Base-by-base conservation (phyloP, 208 protist species). In the Angomonas deanei region DNA sequence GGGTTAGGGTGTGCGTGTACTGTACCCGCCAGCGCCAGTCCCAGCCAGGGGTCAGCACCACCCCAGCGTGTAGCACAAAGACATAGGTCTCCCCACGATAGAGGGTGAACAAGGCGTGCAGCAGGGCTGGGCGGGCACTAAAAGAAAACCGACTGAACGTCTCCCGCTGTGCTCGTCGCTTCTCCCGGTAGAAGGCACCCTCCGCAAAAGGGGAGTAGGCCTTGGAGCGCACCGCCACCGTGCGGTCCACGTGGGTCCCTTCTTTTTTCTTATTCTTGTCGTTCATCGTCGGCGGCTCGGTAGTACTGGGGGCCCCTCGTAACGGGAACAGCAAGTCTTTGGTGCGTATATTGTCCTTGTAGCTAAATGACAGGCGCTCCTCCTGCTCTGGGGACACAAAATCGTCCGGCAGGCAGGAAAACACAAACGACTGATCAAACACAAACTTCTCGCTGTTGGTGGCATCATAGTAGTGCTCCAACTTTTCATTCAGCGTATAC, bases 61-160 rank as follows among this genome's bases (percentile, higher is more conserved):
- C 5, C 3, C 70, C 75, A 19, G 59, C 54, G 11, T 48, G 31
- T 6, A 76, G 8, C 31, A 80, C 73, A 27, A 80, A 23, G 4
- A 84, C 64, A 46, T 82, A 82, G 0, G 76, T 69, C 59, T 82
- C 76, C 1, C 76, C 76, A 6, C 71, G 61, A 54, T 82, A 82
- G 15, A 82, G 59, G 5, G 52, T n/a, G n/a, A 82, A 56, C 1
- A 56, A 27, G 2, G 64, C 49, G 15, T 42, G 23, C 27, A 46
- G 52, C 27, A 61, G 33, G 4, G 66, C 33, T 11, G 26, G 21
- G n/a, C 27, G n/a, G 50, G 55, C 31, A 54, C 15, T 54, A 27
- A 54, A 54, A 28, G 48, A 27, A n/a, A n/a, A n/a, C n/a, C n/a
- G n/a, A n/a, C n/a, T n/a, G n/a, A n/a, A n/a, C n/a, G n/a, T n/a